A percentile compares a stretch with the other conserved stretches of the same genome.
These are phyloP conservation scores for Boletus subcaerulescens DNA, from an alignment of 768 basidiomycete species.

Conservation along the genomic window DNA sequence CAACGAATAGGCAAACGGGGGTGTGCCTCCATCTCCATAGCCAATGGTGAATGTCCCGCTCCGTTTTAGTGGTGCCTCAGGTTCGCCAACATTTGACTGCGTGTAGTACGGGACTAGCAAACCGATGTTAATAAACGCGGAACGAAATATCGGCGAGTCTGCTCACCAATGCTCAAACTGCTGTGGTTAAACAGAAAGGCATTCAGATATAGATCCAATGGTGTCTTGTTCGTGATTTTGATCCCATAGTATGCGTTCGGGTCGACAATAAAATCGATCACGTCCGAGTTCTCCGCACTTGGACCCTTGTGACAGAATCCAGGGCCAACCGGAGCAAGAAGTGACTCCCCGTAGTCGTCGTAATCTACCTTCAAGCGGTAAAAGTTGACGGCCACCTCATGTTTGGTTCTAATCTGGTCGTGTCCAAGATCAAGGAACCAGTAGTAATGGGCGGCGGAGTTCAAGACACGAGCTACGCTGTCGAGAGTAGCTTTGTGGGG, in stretches of 20 bases:
- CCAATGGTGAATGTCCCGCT: slow-evolving; percentile 34
- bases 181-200: slow-evolving; percentile 43
- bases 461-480: neutral
- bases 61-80: slow-evolving; percentile 7
- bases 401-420: neutral
- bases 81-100: neutral
- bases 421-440: slow-evolving; percentile 19
- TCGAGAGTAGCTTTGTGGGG: neutral
- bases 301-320: slow-evolving; percentile 2
- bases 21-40: slow-evolving; percentile 34
- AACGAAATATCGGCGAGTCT: neutral
- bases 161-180: slow-evolving; percentile 36
- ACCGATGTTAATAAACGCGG: neutral
- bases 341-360: neutral
- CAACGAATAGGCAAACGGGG: slow-evolving; percentile 29
- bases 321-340: neutral
- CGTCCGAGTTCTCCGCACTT: neutral
- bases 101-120: slow-evolving; percentile 11
- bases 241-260: slow-evolving; percentile 32
- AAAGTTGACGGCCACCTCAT: slow-evolving; percentile 11
- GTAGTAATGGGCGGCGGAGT: slow-evolving; percentile 16
- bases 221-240: slow-evolving; percentile 34
- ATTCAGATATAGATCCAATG: slow-evolving; percentile 36
- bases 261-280: slow-evolving; percentile 24
- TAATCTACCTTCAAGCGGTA: neutral